phyloP scores from a whole-genome alignment of 2,329 filamentous ascomycete species.

The Trichoderma sp. region DNA sequence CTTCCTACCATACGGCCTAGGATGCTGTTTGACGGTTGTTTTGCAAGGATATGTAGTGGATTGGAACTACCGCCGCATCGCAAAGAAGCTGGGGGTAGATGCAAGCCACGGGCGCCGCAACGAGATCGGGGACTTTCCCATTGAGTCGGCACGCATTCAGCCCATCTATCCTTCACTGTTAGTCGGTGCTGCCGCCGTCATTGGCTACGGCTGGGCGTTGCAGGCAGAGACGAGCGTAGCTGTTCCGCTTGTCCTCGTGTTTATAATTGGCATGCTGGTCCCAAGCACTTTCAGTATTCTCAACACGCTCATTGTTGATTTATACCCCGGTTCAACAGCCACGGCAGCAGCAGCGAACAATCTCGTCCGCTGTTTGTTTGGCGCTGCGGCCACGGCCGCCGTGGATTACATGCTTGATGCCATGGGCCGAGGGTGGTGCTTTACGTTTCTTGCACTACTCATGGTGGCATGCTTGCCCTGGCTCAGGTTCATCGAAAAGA shows the following conservation, averaged over 20 bases:
- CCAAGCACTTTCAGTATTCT: slow-evolving; percentile 65
- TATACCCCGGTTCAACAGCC: slow-evolving; percentile 61
- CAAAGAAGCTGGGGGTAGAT: slow-evolving; percentile 59
- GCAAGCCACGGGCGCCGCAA: slow-evolving; percentile 61
- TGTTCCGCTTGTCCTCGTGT: slow-evolving; percentile 57
- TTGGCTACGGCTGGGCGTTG: slow-evolving; percentile 61
- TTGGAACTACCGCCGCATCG: slow-evolving; percentile 72
- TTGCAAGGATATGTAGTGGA: slow-evolving; percentile 60
- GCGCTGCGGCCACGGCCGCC: slow-evolving; percentile 59
- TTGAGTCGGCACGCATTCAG: slow-evolving; percentile 57
- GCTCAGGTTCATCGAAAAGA: slow-evolving; percentile 51
- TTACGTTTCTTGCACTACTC: slow-evolving; percentile 58
- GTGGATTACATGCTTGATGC: slow-evolving; percentile 59
- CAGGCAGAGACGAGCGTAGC: slow-evolving; percentile 54
- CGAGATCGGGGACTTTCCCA: slow-evolving; percentile 54
- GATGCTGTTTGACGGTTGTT: slow-evolving; percentile 51
- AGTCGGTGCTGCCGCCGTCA: slow-evolving; percentile 54
- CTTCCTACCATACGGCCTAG: slow-evolving; percentile 56
- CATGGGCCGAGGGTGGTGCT: slow-evolving; percentile 65
- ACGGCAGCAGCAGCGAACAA: slow-evolving; percentile 67
- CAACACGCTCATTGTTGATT: slow-evolving; percentile 64
- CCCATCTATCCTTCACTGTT: slow-evolving; percentile 56
- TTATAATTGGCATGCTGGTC: slow-evolving; percentile 58
- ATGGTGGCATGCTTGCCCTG: slow-evolving; percentile 51
- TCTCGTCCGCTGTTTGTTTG: slow-evolving; percentile 61